Percentiles rank a stretch among this genome's conserved stretches.
These are phyloP conservation scores for Pyricularia sp. DNA, from an alignment of 2,329 filamentous ascomycete species.

Conservation along the genomic window DNA sequence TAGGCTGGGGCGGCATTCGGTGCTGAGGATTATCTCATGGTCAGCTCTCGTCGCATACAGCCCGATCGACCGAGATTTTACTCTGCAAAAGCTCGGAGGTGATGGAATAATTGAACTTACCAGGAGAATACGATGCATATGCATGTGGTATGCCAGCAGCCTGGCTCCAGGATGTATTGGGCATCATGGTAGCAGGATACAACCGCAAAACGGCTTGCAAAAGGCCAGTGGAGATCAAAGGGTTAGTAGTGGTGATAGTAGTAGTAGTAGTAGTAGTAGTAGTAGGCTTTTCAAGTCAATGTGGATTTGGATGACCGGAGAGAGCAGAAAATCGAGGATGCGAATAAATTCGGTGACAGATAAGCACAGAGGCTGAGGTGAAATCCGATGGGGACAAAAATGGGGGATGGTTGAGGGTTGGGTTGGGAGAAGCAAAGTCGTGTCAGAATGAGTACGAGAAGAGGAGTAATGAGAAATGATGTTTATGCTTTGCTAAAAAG, in stretches of 20 bases:
- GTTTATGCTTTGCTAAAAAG: background rate
- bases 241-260: background rate
- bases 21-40: constrained; percentile 12
- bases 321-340: background rate
- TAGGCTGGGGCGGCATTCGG: constrained; percentile 24
- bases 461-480: background rate
- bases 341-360: background rate
- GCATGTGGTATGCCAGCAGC: constrained; percentile 2
- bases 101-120: background rate
- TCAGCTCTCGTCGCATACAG: background rate
- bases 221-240: background rate
- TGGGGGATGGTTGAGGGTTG: background rate
- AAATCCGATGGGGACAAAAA: background rate
- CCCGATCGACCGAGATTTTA: background rate
- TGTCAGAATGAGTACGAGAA: background rate
- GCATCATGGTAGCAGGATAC: constrained; percentile 3
- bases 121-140: background rate
- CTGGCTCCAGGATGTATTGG: constrained; percentile 4
- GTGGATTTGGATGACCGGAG: background rate
- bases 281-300: background rate
- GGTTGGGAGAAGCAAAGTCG: background rate
- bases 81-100: background rate
- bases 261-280: background rate
- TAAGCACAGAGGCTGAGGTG: background rate
- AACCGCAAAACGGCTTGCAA: background rate